phyloP scores from a whole-genome alignment of 768 basidiomycete species.

The Mrakia blollopis region DNA sequence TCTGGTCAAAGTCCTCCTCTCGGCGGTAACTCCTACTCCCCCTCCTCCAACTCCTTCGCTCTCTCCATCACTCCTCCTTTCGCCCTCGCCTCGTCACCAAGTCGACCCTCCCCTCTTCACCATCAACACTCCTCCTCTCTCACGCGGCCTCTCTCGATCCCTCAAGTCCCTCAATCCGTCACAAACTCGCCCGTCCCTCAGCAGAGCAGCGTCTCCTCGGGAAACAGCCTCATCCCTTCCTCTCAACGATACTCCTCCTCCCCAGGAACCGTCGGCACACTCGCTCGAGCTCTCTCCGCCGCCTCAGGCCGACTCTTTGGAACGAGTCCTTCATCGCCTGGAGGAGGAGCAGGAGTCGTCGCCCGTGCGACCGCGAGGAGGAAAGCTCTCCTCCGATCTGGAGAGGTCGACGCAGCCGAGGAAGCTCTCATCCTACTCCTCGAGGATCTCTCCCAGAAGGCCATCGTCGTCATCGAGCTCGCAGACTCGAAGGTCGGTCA shows the following conservation, averaged over 20 bases:
- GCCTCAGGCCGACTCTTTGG: slow-evolving; percentile 30
- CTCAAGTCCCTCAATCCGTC: slow-evolving; percentile 35
- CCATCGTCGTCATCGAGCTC: slow-evolving; percentile 85
- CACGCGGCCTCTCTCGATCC: slow-evolving; percentile 37
- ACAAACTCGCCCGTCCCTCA: slow-evolving; percentile 14
- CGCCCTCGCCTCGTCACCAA: slow-evolving; percentile 36
- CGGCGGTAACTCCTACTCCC: slow-evolving; percentile 36
- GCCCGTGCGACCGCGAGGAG: slow-evolving; percentile 41
- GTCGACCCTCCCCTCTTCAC: slow-evolving; percentile 30
- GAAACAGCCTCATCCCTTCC: slow-evolving; percentile 34
- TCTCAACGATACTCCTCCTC: slow-evolving; percentile 39
- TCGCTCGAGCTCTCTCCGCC: slow-evolving; percentile 30
- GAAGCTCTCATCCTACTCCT: slow-evolving; percentile 63
- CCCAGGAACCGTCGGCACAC: slow-evolving; percentile 22
- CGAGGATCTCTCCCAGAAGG: slow-evolving; percentile 93
- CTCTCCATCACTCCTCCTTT: slow-evolving; percentile 46
- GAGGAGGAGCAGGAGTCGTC: slow-evolving; percentile 30
- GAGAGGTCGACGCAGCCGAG: slow-evolving; percentile 30
- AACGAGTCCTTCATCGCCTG: slow-evolving; percentile 26
- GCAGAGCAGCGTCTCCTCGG: neutral
- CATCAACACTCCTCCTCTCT: slow-evolving; percentile 33
- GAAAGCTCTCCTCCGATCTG: slow-evolving; percentile 54
- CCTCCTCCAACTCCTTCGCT: slow-evolving; percentile 44
- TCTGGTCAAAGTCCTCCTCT: slow-evolving; percentile 31
- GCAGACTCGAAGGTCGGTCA: slow-evolving; percentile 64